phyloP scores from a whole-genome alignment of 2,329 filamentous ascomycete genomes.

The Delphinella strobiligena region DNA sequence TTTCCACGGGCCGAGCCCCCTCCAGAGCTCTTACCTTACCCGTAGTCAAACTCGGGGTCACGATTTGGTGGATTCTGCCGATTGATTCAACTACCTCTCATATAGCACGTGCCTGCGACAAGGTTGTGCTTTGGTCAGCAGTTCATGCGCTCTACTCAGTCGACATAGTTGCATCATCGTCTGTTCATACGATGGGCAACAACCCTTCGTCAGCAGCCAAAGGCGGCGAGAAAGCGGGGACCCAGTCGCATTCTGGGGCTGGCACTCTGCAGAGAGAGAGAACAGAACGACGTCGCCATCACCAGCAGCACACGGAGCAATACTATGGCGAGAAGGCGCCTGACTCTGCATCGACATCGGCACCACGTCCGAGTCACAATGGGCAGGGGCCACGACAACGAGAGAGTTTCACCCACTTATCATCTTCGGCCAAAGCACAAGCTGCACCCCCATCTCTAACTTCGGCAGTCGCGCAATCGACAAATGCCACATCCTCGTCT shows the following conservation, averaged over 20 bases:
- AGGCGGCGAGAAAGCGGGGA: constrained; percentile 7
- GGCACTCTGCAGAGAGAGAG: constrained; percentile 15
- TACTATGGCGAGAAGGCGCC: constrained; percentile 14
- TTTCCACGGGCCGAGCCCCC: too few species aligned
- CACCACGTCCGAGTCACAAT: constrained; percentile 5
- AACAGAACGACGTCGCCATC: constrained; percentile 13
- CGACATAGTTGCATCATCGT: constrained; percentile 6
- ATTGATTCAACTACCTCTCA: too few species aligned
- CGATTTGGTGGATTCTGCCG: too few species aligned
- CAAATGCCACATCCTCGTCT: neutral
- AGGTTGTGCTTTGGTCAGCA: too few species aligned
- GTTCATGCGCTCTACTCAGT: too few species aligned
- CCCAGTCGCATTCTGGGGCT: constrained; percentile 11
- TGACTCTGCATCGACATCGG: constrained; percentile 4
- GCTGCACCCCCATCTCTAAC: constrained; percentile 26
- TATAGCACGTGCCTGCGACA: too few species aligned
- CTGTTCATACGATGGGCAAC: constrained; percentile 30
- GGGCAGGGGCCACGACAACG: neutral
- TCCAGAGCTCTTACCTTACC: too few species aligned
- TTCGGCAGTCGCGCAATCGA: constrained; percentile 14
- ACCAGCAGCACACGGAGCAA: constrained; percentile 13
- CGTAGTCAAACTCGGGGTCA: too few species aligned
- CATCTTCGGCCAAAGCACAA: constrained; percentile 19
- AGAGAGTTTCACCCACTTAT: neutral
- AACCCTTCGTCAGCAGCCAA: constrained; percentile 25